Base-by-base conservation (phyloP, 306 rosid species). In the Phaseolus lunatus region DNA sequence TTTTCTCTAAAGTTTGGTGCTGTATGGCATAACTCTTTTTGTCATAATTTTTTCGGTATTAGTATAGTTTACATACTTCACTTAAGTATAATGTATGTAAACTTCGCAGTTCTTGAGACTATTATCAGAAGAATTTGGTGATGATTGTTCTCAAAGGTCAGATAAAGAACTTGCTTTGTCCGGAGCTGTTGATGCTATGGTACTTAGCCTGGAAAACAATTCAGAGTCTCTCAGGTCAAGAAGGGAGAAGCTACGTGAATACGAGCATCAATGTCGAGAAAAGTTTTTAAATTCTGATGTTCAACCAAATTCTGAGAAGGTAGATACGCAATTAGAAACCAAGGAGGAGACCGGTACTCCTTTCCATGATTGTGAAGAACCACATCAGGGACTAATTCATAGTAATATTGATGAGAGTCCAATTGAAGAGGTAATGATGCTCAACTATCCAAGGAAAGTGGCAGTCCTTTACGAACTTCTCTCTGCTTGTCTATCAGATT, bases 111-210 rank as follows among this genome's bases (percentile, higher is more conserved):
- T 88, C 77, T 86, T 95, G 84, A 91, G 97, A 85, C 59, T 95
- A 72, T 89, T 95, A 45, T 81, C 93, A 13, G 96, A 86, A 76
- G 95, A 87, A 75, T 73, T 43, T 76, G 88, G 49, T 68, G 92
- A 79, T 43, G 73, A 73, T 75, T 54, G 75, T 82, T 85, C 91
- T 41, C 61, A 85, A 84, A 89, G 77, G 78, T 66, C 67, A 20
- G 95, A 92, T 70, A 91, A 85, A 75, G 92, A 92, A 69, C 92
- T 84, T 75, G 97, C 97, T 73, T 81, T 94, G 78, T 89, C 97
- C 18, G 86, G 76, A 86, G 91, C 93, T 37, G 84, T 90, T 77
- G 95, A 90, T 76, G 88, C 72, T 15, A 80, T 92, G 90, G 85
- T 70, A 45, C 71, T 22, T 62, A 85, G 85, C 84, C 82, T 94